These are phyloP conservation scores for Lodderomyces pseudojiufengensis DNA, from an alignment of 1,139 yeast genomes.

Conservation along the genomic window DNA sequence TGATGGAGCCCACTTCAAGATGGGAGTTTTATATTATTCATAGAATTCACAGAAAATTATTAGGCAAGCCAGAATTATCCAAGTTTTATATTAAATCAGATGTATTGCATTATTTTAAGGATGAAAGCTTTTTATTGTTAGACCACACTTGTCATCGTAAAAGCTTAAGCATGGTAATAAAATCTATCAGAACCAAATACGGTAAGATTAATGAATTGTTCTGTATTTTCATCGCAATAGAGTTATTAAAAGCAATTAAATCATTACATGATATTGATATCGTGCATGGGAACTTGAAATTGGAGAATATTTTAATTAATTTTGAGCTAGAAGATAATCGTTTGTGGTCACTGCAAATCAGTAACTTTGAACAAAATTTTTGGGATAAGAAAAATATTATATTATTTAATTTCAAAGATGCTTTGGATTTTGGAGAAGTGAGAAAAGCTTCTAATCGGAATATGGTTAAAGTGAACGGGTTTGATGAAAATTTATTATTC, in stretches of 20 bases:
- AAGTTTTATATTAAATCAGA: constrained; percentile 39
- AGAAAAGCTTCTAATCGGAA: too few relatives aligned
- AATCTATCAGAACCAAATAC: constrained; percentile 10
- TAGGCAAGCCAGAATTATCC: constrained; percentile 2
- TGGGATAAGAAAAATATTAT: constrained; percentile 60
- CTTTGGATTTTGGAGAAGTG: constrained; percentile 56
- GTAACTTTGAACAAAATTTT: constrained; percentile 31
- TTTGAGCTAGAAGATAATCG: constrained; percentile 28
- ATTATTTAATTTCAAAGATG: constrained; percentile 80
- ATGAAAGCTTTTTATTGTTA: constrained; percentile 71
- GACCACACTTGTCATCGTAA: constrained; percentile 67
- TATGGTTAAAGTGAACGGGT: too few relatives aligned
- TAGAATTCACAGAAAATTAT: constrained; percentile 45
- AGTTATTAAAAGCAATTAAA: constrained; percentile 59
- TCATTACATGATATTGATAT: constrained; percentile 61
- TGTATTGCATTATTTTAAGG: constrained; percentile 54
- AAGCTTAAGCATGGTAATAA: constrained; percentile 39
- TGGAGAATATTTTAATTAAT: constrained; percentile 82
- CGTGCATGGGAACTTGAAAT: constrained; percentile 81
- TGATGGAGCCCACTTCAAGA: constrained; percentile 63
- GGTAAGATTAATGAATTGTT: constrained; percentile 60
- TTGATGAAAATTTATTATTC: too few relatives aligned
- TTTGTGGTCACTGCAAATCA: constrained; percentile 24
- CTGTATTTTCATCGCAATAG: constrained; percentile 60
- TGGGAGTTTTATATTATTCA: constrained; percentile 82